These are phyloP conservation scores for Cladosporium colombiae DNA, from an alignment of 2,329 filamentous ascomycete species.

Conservation along the genomic window DNA sequence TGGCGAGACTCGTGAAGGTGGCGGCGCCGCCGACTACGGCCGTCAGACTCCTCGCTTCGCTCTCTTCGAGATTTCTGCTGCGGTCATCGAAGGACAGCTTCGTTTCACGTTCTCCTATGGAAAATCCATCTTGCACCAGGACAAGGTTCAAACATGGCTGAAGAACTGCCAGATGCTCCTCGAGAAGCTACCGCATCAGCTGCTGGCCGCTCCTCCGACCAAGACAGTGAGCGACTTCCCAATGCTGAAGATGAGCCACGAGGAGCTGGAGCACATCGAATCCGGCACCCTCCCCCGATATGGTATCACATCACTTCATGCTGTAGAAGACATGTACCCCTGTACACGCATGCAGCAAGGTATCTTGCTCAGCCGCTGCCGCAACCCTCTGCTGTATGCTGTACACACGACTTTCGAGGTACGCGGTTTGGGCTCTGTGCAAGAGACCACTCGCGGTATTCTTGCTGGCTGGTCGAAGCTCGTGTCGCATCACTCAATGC, in stretches of 20 bases:
- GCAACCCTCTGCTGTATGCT: conserved; percentile 14
- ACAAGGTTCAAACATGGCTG: conserved; percentile 11
- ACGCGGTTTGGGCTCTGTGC: background rate
- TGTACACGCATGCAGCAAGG: conserved; percentile 23
- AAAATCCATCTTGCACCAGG: conserved; percentile 7
- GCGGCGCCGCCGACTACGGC: conserved; percentile 11
- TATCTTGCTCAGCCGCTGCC: conserved; percentile 18
- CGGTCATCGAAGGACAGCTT: conserved; percentile 15
- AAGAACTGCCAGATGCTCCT: conserved; percentile 11
- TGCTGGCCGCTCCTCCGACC: conserved; percentile 11
- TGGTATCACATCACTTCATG: conserved; percentile 15
- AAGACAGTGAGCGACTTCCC: conserved; percentile 17
- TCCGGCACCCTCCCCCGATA: conserved; percentile 10
- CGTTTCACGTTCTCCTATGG: conserved; percentile 17
- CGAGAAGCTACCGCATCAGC: conserved; percentile 11
- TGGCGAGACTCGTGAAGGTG: conserved; percentile 15
- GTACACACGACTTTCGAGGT: conserved; percentile 17
- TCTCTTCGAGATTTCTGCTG: conserved; percentile 17
- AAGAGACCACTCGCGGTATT: background rate
- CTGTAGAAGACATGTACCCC: conserved; percentile 18
- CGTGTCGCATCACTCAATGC: conserved; percentile 35
- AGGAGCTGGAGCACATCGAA: conserved; percentile 9
- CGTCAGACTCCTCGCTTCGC: conserved; percentile 18
- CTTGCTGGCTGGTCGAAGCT: conserved; percentile 37
- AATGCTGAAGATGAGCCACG: conserved; percentile 13